phyloP scores from a whole-genome alignment of 495 filamentous ascomycete genomes.

The Penicillium samsonianum region DNA sequence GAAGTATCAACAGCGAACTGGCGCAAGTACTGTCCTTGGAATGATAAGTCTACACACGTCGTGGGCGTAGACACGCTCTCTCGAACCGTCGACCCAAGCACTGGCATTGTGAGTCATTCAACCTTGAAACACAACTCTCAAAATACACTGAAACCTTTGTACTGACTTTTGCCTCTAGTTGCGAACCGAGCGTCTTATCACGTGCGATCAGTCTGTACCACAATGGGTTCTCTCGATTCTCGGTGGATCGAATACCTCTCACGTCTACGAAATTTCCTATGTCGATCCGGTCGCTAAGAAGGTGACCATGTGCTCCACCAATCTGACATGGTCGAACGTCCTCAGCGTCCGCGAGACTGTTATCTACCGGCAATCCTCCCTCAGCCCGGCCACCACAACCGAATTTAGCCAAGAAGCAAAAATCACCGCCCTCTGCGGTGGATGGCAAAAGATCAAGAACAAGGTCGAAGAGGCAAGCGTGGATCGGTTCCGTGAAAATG shows the following conservation, averaged over 20 bases:
- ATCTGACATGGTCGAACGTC: constrained; percentile 86
- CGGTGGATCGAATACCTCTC: constrained; percentile 69
- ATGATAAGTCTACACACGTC: constrained; percentile 91
- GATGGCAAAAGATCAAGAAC: constrained; percentile 93
- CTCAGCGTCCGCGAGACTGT: constrained; percentile 89
- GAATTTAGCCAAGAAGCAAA: constrained; percentile 83
- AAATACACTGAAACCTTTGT: not conserved
- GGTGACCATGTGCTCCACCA: constrained; percentile 91
- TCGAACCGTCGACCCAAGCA: constrained; percentile 73
- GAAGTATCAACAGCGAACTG: constrained; percentile 99
- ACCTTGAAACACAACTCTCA: not conserved
- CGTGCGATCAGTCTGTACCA: constrained; percentile 85
- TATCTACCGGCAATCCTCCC: constrained; percentile 66
- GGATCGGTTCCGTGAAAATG: constrained; percentile 88
- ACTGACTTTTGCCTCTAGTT: constrained; percentile 54
- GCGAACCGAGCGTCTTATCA: constrained; percentile 95
- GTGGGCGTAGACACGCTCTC: constrained; percentile 90
- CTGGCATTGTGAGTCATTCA: constrained; percentile 69
- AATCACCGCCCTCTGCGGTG: constrained; percentile 92
- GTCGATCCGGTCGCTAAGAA: constrained; percentile 79
- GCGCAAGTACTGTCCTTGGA: constrained; percentile 98
- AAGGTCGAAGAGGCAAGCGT: constrained; percentile 90
- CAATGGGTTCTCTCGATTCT: constrained; percentile 81
- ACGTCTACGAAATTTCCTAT: constrained; percentile 93
- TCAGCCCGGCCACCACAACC: constrained; percentile 59